These are phyloP conservation scores for Camelina laxa DNA, from an alignment of 345 rosid genomes.

Conservation along the genomic window DNA sequence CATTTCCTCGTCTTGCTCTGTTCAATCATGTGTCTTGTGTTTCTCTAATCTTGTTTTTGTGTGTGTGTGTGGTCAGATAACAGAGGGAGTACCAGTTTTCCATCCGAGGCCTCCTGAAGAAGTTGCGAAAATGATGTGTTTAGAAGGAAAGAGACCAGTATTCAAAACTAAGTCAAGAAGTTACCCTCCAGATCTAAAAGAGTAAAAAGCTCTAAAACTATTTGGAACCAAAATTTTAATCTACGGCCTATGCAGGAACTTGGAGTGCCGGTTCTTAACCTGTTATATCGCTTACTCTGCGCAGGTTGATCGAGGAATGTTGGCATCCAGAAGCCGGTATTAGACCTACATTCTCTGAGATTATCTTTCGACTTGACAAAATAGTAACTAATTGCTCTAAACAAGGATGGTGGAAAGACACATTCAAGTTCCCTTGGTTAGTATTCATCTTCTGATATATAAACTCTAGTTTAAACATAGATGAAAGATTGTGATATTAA, in stretches of 20 bases:
- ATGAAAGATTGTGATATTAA: slow-evolving; percentile 1
- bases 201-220: slow-evolving; percentile 54
- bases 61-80: slow-evolving; percentile 56
- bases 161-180: slow-evolving; percentile 68
- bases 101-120: slow-evolving; percentile 72
- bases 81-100: slow-evolving; percentile 78
- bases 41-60: slow-evolving; percentile 3
- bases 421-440: slow-evolving; percentile 94
- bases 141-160: slow-evolving; percentile 70
- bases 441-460: slow-evolving; percentile 19
- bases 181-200: slow-evolving; percentile 77
- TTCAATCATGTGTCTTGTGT: not conserved
- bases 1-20: not conserved
- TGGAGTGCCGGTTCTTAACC: not conserved
- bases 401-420: slow-evolving; percentile 92
- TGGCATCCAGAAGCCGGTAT: slow-evolving; percentile 64
- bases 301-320: slow-evolving; percentile 87
- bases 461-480: not conserved
- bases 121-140: slow-evolving; percentile 67
- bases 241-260: not conserved
- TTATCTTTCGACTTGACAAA: slow-evolving; percentile 74
- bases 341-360: slow-evolving; percentile 85
- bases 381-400: slow-evolving; percentile 69
- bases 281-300: slow-evolving; percentile 11
- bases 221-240: not conserved